Conservation (phyloP, 306 rosid species). For the Spatholobus suberectus region DNA sequence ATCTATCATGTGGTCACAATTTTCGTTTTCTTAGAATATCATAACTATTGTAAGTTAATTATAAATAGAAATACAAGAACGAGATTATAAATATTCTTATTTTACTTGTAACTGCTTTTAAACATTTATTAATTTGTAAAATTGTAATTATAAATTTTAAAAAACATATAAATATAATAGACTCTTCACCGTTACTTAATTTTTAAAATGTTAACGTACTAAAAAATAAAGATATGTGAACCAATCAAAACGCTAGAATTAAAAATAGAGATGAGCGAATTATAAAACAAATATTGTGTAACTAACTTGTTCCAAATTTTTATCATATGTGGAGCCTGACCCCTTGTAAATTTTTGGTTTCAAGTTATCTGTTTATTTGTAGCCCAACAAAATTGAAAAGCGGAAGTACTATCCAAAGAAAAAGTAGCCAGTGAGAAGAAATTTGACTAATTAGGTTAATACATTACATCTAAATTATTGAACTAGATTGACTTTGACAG, state of each 20-base stretch:
- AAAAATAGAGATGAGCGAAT: background rate
- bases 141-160: too few relatives aligned
- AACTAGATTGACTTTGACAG: constrained; percentile 1
- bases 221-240: background rate
- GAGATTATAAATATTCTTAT: too few relatives aligned
- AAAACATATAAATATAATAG: too few relatives aligned
- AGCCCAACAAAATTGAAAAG: background rate
- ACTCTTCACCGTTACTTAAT: background rate
- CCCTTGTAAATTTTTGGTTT: too few relatives aligned
- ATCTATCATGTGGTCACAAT: background rate
- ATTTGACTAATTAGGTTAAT: background rate
- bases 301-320: too few relatives aligned
- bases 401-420: background rate
- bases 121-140: too few relatives aligned
- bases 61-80: too few relatives aligned
- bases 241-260: background rate
- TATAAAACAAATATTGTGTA: background rate
- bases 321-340: too few relatives aligned
- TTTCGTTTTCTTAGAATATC: background rate
- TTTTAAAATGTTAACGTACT: background rate
- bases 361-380: background rate
- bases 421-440: background rate
- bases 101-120: too few relatives aligned
- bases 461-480: background rate
- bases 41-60: too few relatives aligned